Conservation (phyloP, 1,284 basidiomycete species). For the Ustilago xerochloae region DNA sequence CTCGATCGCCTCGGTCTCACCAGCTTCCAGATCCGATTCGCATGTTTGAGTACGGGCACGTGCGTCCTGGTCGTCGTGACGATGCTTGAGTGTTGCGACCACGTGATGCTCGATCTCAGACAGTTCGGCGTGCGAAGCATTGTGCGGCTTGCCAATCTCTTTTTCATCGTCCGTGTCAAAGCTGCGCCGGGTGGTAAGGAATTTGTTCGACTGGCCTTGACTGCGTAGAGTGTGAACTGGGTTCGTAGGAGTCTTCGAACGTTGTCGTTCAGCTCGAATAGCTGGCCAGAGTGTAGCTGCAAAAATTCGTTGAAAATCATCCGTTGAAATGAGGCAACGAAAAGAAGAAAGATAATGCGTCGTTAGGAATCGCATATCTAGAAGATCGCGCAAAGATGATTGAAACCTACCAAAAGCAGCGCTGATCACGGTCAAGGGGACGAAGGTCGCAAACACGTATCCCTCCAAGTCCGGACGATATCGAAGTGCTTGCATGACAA, state of each 20-base stretch:
- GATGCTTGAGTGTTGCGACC: slow-evolving; percentile 12
- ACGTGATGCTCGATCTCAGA: slow-evolving; percentile 10
- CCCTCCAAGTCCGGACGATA: slow-evolving; percentile 28
- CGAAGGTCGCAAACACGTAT: slow-evolving; percentile 23
- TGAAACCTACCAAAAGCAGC: slow-evolving; percentile 21
- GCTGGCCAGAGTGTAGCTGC: slow-evolving; percentile 34
- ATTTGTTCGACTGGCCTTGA: slow-evolving; percentile 22
- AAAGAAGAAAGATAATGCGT: background rate
- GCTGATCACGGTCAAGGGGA: slow-evolving; percentile 15
- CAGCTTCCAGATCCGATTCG: background rate
- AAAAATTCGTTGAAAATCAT: background rate
- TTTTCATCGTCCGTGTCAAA: slow-evolving; percentile 33
- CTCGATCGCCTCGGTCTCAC: background rate
- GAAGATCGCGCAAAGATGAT: background rate
- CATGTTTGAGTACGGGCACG: background rate
- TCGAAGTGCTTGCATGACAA: slow-evolving; percentile 18
- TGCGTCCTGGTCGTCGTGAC: slow-evolving; percentile 5
- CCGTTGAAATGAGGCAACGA: background rate
- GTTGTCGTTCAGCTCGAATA: slow-evolving; percentile 22
- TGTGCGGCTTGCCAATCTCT: slow-evolving; percentile 7
- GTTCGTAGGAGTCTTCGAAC: background rate
- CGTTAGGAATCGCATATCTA: background rate
- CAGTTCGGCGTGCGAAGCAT: slow-evolving; percentile 12
- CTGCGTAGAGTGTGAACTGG: slow-evolving; percentile 20
- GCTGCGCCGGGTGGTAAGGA: slow-evolving; percentile 25